Conservation (phyloP, 768 basidiomycete genomes). For the Tubosaeta sp. region DNA sequence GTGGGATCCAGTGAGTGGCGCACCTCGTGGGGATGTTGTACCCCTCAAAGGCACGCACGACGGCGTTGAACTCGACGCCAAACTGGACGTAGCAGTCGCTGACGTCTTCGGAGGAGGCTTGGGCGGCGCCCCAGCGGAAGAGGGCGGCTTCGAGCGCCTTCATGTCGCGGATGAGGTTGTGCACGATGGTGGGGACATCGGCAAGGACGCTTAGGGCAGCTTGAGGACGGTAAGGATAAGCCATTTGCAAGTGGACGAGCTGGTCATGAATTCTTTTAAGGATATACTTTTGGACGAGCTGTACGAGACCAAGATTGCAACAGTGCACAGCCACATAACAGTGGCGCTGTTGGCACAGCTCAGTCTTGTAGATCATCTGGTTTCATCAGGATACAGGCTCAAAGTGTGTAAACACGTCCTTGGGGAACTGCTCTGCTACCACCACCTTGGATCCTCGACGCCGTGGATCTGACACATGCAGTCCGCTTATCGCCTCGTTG, state of each 20-base stretch:
- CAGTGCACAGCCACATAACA: constrained; percentile 1
- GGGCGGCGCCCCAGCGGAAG: constrained; percentile 58
- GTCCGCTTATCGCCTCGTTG: constrained; percentile 11
- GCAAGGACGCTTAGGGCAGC: neutral
- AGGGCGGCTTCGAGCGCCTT: constrained; percentile 74
- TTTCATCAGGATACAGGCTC: constrained; percentile 16
- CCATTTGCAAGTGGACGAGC: neutral
- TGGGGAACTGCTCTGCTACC: too few species aligned
- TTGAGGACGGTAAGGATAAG: neutral
- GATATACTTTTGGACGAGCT: neutral
- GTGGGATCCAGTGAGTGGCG: constrained; percentile 19
- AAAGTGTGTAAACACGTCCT: constrained; percentile 11
- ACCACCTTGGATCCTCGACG: constrained; percentile 1
- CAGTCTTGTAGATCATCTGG: neutral
- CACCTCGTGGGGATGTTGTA: constrained; percentile 78
- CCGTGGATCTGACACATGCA: constrained; percentile 21
- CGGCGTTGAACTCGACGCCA: constrained; percentile 84
- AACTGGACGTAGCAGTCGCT: constrained; percentile 88
- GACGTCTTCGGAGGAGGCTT: constrained; percentile 65
- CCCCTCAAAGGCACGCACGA: constrained; percentile 67
- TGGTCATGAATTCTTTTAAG: neutral
- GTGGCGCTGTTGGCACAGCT: constrained; percentile 2
- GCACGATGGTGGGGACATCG: neutral
- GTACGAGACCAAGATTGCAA: neutral
- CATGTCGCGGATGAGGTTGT: constrained; percentile 70